These are phyloP conservation scores for Aspergillus carbonarius DNA, from an alignment of 2,329 filamentous ascomycete species.

Conservation along the genomic window DNA sequence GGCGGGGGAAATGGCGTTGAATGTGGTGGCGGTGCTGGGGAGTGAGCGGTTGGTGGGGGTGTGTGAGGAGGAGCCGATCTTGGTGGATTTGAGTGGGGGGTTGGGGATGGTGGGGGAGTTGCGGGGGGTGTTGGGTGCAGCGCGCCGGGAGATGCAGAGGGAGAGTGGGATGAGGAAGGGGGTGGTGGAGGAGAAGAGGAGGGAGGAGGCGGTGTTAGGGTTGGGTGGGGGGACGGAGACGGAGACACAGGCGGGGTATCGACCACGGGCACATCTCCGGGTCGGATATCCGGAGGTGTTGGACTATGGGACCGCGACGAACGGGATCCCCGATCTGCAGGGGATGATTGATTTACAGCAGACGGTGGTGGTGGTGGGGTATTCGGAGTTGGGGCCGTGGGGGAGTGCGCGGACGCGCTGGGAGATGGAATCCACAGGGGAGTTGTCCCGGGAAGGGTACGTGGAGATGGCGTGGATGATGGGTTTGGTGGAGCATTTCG, in stretches of 20 bases:
- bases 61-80: background rate
- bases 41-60: background rate
- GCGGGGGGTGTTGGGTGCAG: background rate
- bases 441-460: background rate
- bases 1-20: background rate
- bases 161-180: background rate
- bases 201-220: background rate
- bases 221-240: no score
- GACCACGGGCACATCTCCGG: background rate
- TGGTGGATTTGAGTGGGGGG: background rate
- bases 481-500: background rate
- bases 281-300: background rate
- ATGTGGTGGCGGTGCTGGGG: background rate
- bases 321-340: background rate
- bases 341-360: background rate
- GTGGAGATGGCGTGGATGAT: conserved; percentile 9
- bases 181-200: background rate
- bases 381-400: conserved; percentile 4
- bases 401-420: conserved; percentile 4
- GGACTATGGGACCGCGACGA: background rate
- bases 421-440: conserved; percentile 7
- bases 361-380: conserved; percentile 1
- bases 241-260: background rate
- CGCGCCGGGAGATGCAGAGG: background rate
- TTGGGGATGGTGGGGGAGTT: background rate